phyloP scores from a whole-genome alignment of 1,284 basidiomycete genomes.

The Cutaneotrichosporon arboriforme region DNA sequence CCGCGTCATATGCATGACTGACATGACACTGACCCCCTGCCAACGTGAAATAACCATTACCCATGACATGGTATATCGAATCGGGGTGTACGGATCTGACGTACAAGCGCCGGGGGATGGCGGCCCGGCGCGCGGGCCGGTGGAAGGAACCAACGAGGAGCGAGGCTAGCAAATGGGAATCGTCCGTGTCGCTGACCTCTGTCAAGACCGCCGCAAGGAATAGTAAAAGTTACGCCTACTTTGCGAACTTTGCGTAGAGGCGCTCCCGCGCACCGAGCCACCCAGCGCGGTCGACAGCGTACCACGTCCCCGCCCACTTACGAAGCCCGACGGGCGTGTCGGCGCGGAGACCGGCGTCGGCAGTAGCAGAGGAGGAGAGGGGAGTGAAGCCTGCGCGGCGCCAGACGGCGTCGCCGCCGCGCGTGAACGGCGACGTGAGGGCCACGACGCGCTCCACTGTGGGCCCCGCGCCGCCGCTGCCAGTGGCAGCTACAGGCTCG shows the following conservation, averaged over 20 bases:
- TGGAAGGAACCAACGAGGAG: no score
- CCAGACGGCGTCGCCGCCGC: constrained; percentile 46
- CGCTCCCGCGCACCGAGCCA: constrained; percentile 9
- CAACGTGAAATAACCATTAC: no score
- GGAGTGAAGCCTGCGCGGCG: constrained; percentile 53
- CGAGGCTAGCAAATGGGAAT: no score
- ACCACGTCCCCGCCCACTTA: constrained; percentile 18
- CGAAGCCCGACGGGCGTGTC: constrained; percentile 9
- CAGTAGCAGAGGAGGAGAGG: background rate
- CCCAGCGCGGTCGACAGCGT: constrained; percentile 10
- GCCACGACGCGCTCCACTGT: constrained; percentile 48
- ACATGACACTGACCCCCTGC: no score
- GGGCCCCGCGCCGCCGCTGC: background rate
- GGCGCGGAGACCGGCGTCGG: background rate
- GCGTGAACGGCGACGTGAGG: constrained; percentile 55
- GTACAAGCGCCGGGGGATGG: no score
- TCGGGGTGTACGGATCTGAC: no score
- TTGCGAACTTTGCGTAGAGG: background rate
- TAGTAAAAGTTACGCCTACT: no score
- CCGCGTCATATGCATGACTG: no score
- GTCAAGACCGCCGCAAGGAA: no score
- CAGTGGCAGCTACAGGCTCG: background rate
- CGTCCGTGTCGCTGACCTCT: no score
- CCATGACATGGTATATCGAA: no score
- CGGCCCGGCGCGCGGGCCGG: no score